Evolutionary conservation across 1,284 basidiomycete genomes (phyloP).

Genomic region (Heterobasidion parviporum): DNA sequence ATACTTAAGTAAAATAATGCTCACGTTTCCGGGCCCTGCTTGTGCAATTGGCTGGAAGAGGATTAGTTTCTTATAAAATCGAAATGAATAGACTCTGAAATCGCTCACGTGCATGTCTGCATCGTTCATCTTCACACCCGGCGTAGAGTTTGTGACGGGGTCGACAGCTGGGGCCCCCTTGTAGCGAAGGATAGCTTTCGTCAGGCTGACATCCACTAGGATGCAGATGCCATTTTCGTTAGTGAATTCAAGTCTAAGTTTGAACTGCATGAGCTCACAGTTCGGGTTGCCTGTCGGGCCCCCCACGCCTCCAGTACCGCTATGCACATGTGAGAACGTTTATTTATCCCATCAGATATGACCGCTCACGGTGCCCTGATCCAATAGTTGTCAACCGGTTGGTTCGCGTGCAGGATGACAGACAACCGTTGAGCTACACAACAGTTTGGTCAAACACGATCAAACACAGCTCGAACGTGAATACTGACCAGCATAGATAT

Average conservation of each 20-base stretch:
- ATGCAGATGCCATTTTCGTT: too few species aligned
- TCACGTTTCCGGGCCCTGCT: not conserved
- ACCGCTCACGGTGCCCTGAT: not conserved
- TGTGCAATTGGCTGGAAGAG: not conserved
- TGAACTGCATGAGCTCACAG: not conserved
- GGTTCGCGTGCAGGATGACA: constrained; percentile 24
- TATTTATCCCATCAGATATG: too few species aligned
- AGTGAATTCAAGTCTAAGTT: too few species aligned
- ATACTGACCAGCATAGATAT: constrained; percentile 23
- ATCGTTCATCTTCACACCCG: not conserved
- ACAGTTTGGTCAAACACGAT: not conserved
- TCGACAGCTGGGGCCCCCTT: not conserved
- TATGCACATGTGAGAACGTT: too few species aligned
- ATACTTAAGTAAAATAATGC: too few species aligned
- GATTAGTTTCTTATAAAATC: too few species aligned
- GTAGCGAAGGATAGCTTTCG: not conserved
- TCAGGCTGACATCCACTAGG: not conserved
- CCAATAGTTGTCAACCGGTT: constrained; percentile 33
- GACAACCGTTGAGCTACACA: constrained; percentile 30
- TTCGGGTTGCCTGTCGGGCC: not conserved
- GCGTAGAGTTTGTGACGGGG: not conserved
- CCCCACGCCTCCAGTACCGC: not conserved
- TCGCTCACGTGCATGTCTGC: not conserved
- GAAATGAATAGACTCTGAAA: too few species aligned
- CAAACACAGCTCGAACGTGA: not conserved